Conservation (phyloP, 768 basidiomycete species). For the Exidia glandulosa region DNA sequence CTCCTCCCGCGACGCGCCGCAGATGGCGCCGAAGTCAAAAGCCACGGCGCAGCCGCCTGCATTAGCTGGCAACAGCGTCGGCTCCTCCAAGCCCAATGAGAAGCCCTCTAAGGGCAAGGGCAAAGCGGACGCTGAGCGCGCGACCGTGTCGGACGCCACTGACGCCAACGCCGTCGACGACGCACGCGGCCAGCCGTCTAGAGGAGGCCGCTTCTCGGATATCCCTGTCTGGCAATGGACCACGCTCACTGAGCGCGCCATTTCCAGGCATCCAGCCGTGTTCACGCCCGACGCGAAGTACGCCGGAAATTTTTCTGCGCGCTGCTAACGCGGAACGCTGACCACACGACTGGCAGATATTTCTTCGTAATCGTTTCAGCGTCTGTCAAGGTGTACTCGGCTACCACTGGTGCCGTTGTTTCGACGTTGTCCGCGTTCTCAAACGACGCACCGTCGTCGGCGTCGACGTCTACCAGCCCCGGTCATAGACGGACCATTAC, state of each 20-base stretch:
- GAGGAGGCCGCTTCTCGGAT: background rate
- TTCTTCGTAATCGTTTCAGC: conserved; percentile 82
- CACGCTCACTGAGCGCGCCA: conserved; percentile 53
- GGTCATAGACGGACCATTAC: conserved; percentile 49
- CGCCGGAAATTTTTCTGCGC: conserved; percentile 9
- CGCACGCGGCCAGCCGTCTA: background rate
- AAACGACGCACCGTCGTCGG: conserved; percentile 12
- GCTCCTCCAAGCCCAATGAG: background rate
- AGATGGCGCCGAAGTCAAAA: background rate
- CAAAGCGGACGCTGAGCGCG: background rate
- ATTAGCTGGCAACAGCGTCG: background rate
- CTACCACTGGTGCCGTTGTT: conserved; percentile 62
- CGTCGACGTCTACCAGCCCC: conserved; percentile 21
- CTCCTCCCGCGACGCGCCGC: background rate
- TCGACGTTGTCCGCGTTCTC: conserved; percentile 63
- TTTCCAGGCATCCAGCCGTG: conserved; percentile 55
- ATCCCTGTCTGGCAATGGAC: background rate
- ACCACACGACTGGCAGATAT: conserved; percentile 40
- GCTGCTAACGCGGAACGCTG: conserved; percentile 3
- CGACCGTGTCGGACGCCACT: background rate
- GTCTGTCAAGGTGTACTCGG: conserved; percentile 78
- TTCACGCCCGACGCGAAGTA: conserved; percentile 88
- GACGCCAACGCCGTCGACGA: background rate
- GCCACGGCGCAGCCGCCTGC: background rate
- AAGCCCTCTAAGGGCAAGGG: background rate